phyloP scores from a whole-genome alignment of 805 yeast genomes.

The Ogataea ganodermae region DNA sequence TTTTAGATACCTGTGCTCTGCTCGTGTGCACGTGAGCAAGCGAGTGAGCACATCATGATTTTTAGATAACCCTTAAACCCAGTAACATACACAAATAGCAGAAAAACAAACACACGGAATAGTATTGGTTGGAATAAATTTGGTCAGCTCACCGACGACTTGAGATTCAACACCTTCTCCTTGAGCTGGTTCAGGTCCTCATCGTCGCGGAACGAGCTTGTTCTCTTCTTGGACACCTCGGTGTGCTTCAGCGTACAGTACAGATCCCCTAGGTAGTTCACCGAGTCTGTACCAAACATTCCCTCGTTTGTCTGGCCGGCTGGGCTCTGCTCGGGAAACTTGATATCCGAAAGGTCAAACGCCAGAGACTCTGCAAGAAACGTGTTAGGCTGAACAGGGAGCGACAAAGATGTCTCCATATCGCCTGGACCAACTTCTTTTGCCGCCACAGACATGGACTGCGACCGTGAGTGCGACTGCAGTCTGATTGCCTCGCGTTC shows the following conservation, averaged over 20 bases:
- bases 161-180: constrained; percentile 33
- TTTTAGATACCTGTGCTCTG: not conserved
- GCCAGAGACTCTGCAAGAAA: constrained; percentile 15
- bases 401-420: not conserved
- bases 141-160: constrained; percentile 22
- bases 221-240: constrained; percentile 13
- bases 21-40: too few species aligned
- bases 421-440: not conserved
- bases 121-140: constrained; percentile 1
- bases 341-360: constrained; percentile 9
- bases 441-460: constrained; percentile 20
- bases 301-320: not conserved
- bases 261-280: constrained; percentile 4
- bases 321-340: constrained; percentile 4
- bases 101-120: constrained; percentile 7
- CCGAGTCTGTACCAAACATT: not conserved
- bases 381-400: constrained; percentile 11
- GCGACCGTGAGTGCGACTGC: constrained; percentile 22
- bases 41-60: too few species aligned
- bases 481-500: constrained; percentile 20
- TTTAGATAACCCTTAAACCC: not conserved
- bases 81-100: constrained; percentile 3
- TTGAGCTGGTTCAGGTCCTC: constrained; percentile 33
- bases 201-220: constrained; percentile 30
- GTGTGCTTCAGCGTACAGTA: constrained; percentile 1